phyloP scores from a whole-genome alignment of 1,139 yeast species.

The Suhomyces choctaworum region DNA sequence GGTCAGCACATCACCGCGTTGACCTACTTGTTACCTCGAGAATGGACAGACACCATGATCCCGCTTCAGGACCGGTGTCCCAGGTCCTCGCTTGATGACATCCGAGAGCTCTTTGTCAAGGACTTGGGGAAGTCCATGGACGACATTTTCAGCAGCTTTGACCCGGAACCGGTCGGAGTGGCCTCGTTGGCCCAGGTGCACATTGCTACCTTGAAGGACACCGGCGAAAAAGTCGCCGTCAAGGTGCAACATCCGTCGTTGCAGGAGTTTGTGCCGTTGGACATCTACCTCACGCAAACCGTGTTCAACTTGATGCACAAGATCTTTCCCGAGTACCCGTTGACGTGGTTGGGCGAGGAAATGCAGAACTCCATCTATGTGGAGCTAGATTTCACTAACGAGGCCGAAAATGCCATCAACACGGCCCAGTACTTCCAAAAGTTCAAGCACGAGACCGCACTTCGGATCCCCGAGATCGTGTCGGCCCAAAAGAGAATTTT shows the following conservation, averaged over 20 bases:
- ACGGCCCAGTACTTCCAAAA: slow-evolving; percentile 68
- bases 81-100: slow-evolving; percentile 67
- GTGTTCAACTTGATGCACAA: slow-evolving; percentile 75
- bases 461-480: slow-evolving; percentile 72
- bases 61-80: slow-evolving; percentile 95
- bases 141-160: slow-evolving; percentile 69
- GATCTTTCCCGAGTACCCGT: slow-evolving; percentile 89
- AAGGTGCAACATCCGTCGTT: slow-evolving; percentile 93
- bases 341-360: slow-evolving; percentile 93
- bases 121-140: slow-evolving; percentile 67
- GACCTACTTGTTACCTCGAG: slow-evolving; percentile 84
- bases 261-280: slow-evolving; percentile 86
- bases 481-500: slow-evolving; percentile 70
- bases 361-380: slow-evolving; percentile 80
- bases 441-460: slow-evolving; percentile 62
- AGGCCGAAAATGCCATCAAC: slow-evolving; percentile 73
- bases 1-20: slow-evolving; percentile 95
- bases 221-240: slow-evolving; percentile 82
- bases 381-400: slow-evolving; percentile 84
- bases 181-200: slow-evolving; percentile 98
- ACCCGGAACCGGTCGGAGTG: slow-evolving; percentile 81
- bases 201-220: slow-evolving; percentile 59
- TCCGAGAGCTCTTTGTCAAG: slow-evolving; percentile 58
- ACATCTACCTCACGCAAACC: slow-evolving; percentile 70
- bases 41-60: slow-evolving; percentile 95